A percentile compares a stretch with the other conserved stretches of the same genome.
phyloP scores from a whole-genome alignment of 768 basidiomycete genomes.

The Tylopilus sp. region DNA sequence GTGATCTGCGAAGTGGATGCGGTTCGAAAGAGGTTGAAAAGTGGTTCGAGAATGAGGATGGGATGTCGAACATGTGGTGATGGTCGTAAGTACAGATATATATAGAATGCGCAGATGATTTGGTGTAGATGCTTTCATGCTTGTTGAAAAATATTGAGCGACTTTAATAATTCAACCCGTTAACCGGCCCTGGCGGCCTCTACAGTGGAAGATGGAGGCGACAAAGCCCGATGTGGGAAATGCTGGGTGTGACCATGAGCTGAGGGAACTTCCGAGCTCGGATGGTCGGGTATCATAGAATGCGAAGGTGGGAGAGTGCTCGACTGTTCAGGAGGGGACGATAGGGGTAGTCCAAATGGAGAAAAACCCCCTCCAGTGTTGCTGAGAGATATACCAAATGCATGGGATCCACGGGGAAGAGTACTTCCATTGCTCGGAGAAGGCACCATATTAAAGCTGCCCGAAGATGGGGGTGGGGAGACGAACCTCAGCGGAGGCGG shows the following conservation, averaged over 20 bases:
- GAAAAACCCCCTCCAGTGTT: constrained; percentile 26
- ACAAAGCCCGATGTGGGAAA: constrained; percentile 38
- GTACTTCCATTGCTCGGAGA: constrained; percentile 25
- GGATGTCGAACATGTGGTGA: constrained; percentile 33
- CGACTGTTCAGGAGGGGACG: constrained; percentile 29
- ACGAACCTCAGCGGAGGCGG: constrained; percentile 34
- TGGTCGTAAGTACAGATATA: constrained; percentile 38
- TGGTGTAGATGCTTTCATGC: constrained; percentile 39
- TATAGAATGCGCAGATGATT: constrained; percentile 39
- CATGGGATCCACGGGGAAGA: constrained; percentile 29
- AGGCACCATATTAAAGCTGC: constrained; percentile 27
- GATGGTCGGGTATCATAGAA: constrained; percentile 36
- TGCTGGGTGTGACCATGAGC: constrained; percentile 36
- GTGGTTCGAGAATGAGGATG: constrained; percentile 27
- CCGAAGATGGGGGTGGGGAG: constrained; percentile 30
- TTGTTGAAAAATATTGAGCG: constrained; percentile 37
- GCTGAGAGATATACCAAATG: constrained; percentile 32
- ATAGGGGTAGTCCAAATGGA: constrained; percentile 32
- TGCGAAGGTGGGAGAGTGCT: constrained; percentile 28
- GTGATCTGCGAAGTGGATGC: constrained; percentile 29
- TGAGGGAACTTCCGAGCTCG: constrained; percentile 28
- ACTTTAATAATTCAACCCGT: constrained; percentile 37
- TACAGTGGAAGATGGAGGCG: constrained; percentile 37
- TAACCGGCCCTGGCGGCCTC: constrained; percentile 39
- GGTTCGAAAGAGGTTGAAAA: constrained; percentile 18